phyloP scores from a whole-genome alignment of 23 red algal species.

The Gracilariopsis chorda region DNA sequence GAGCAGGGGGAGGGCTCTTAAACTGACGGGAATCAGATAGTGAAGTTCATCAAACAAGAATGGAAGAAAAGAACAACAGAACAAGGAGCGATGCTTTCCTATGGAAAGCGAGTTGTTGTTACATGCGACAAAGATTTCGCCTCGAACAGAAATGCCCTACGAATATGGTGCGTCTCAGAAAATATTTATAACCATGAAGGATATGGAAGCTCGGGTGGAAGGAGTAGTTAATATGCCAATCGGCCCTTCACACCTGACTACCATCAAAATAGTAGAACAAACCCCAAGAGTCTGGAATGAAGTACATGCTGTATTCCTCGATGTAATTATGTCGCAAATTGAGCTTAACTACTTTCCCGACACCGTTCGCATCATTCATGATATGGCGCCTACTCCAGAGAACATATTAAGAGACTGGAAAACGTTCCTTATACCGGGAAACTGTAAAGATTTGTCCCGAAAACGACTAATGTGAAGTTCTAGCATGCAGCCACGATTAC shows the following conservation, averaged over 20 bases:
- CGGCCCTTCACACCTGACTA: neutral
- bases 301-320: neutral
- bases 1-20: neutral
- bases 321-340: neutral
- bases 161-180: neutral
- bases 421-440: neutral
- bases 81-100: neutral
- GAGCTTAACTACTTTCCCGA: neutral
- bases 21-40: neutral
- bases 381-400: neutral
- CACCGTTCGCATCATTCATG: neutral
- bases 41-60: neutral
- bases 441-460: slow-evolving; percentile 13
- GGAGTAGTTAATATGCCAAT: neutral
- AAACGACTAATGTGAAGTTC: neutral
- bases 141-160: neutral
- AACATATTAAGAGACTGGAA: neutral
- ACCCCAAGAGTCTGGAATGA: slow-evolving; percentile 8
- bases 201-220: neutral
- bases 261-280: neutral
- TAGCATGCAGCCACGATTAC: slow-evolving; percentile 19
- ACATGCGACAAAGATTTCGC: neutral
- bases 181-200: neutral
- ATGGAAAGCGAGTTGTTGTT: neutral
- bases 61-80: neutral